Base-by-base conservation (phyloP, 164 flowering plant species). In the Hamamelis virginiana region DNA sequence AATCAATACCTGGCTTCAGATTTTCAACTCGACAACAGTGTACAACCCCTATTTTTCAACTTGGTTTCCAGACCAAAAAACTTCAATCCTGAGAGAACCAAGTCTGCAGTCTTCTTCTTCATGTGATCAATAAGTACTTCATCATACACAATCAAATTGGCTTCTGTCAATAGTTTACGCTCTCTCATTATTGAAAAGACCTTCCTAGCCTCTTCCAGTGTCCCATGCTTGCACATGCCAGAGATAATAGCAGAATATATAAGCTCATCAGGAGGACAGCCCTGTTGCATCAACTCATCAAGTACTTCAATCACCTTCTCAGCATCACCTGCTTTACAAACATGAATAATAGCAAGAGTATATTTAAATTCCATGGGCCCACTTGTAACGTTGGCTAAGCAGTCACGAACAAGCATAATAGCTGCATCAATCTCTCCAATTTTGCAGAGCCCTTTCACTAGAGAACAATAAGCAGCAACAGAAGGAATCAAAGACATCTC, bases 291-390 rank as follows among this genome's bases (percentile, higher is more conserved):
- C 96, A 95, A 87, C 77, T 95, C 98, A 73, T 87, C 75, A 19
- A 95, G 47, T 21, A 89, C 91, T 59, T 87, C 92, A 67, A 87
- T 73, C 46, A 95, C 89, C 77, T 91, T 90, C 65, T 81, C 83
- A 27, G 93, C 85, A 62, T 78, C 70, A 67, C 81, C 80, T 27
- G 87, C 80, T 68, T 73, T 89, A 77, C 97, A 88, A 4, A 64
- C 88, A 82, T 95, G 91, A 63, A 88, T 62, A 72, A 91, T 73
- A 0, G 86, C 81, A 33, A 92, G 95, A 13, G 81, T 63, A 67
- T 95, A 95, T 74, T 91, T 95, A 69, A 95, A 95, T 64, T 82
- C 94, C 82, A 81, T 72, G 3, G 99, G 99, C 38, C 94, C 96
- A 77, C 76, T 83, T 0, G 76, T 43, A 43, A 86, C 86, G 78